A percentile compares a stretch with the other conserved stretches of the same genome.
These are phyloP conservation scores for Wickerhamiella hasegawae DNA, from an alignment of 805 yeast genomes.

Conservation along the genomic window DNA sequence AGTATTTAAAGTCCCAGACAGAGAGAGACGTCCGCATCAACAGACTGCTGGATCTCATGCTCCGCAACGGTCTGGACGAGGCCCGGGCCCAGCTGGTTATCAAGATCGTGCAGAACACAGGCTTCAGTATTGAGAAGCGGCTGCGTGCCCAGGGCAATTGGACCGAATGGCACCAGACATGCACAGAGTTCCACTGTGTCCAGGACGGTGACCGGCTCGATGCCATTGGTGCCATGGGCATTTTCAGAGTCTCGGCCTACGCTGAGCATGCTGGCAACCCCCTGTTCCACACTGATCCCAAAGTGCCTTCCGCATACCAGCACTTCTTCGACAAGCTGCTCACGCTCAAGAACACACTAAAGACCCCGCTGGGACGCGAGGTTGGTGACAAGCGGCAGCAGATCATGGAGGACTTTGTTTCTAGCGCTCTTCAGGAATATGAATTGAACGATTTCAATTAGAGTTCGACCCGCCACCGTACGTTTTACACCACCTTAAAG, in stretches of 20 bases:
- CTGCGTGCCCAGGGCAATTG: conserved; percentile 14
- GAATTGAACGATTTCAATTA: too few species aligned
- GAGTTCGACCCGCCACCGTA: too few species aligned
- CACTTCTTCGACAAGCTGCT: conserved; percentile 23
- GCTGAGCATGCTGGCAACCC: conserved; percentile 18
- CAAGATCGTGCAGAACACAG: conserved; percentile 15
- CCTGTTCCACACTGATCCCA: conserved; percentile 11
- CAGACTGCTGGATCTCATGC: conserved; percentile 6
- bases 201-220: conserved; percentile 28
- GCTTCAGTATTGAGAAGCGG: conserved; percentile 16
- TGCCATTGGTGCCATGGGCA: conserved; percentile 24
- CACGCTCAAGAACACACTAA: conserved; percentile 2
- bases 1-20: conserved; percentile 12
- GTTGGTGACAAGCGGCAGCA: conserved; percentile 14
- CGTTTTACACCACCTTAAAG: too few species aligned
- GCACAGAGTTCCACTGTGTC: conserved; percentile 21
- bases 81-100: conserved; percentile 11
- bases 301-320: conserved; percentile 13
- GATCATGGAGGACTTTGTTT: conserved; percentile 13
- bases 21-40: conserved; percentile 7
- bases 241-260: conserved; percentile 22
- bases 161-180: conserved; percentile 20
- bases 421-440: conserved; percentile 8
- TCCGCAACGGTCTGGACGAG: conserved; percentile 7
- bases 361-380: conserved; percentile 11